A percentile compares a stretch with the other conserved stretches of the same genome.
These are phyloP conservation scores for Ramaria sp. DNA, from an alignment of 768 basidiomycete genomes.

Conservation along the genomic window DNA sequence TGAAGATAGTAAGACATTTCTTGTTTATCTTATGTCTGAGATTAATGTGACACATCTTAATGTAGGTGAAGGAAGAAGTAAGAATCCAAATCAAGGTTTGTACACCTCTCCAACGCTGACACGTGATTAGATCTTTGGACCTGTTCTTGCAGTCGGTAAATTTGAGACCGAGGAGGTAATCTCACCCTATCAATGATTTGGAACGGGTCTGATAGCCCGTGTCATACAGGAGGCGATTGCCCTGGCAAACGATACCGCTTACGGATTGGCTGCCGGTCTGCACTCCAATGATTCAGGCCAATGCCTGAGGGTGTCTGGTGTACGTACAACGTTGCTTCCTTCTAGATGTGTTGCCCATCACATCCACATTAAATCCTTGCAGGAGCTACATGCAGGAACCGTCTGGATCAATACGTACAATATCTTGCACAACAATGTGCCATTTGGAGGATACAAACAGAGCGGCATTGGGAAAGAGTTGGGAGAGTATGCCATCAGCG, in stretches of 20 bases:
- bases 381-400: constrained; percentile 80
- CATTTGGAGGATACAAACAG: constrained; percentile 94
- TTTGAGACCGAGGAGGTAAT: constrained; percentile 67
- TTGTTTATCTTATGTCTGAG: neutral
- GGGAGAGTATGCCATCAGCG: constrained; percentile 73
- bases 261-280: constrained; percentile 86
- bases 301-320: constrained; percentile 71
- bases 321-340: neutral
- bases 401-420: constrained; percentile 94
- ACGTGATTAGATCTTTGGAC: constrained; percentile 75
- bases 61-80: constrained; percentile 62
- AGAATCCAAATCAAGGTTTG: neutral
- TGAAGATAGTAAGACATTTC: constrained; percentile 66
- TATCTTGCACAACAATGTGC: constrained; percentile 73
- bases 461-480: constrained; percentile 88
- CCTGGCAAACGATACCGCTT: constrained; percentile 79
- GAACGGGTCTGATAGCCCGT: neutral
- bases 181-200: neutral
- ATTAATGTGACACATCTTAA: neutral
- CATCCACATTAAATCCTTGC: constrained; percentile 14
- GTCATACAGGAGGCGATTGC: constrained; percentile 48
- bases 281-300: constrained; percentile 83
- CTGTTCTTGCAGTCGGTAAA: constrained; percentile 72
- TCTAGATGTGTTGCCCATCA: neutral
- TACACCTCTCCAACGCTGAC: neutral